Percentiles rank a stretch among this genome's conserved stretches.
Evolutionary conservation across 139 green algal genomes (phyloP).

Genomic region (Astrephomene gubernaculifera): DNA sequence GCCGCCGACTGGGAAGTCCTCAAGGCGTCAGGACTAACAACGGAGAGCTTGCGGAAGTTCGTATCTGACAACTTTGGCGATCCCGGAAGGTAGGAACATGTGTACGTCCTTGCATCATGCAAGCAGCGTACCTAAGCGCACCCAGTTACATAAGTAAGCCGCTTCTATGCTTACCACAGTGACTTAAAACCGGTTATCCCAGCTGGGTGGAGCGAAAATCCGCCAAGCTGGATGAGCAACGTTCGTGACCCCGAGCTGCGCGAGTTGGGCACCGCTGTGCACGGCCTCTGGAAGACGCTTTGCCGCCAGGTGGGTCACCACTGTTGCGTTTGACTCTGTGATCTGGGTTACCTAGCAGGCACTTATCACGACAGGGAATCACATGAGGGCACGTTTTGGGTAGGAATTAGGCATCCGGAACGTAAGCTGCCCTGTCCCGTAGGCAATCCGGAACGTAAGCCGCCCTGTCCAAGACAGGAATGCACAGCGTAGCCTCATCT

Average conservation of each 20-base stretch:
- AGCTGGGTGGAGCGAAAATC: background rate
- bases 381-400: too few relatives aligned
- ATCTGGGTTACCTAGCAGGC: too few relatives aligned
- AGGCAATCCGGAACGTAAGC: too few relatives aligned
- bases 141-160: background rate
- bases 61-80: background rate
- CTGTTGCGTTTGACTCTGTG: too few relatives aligned
- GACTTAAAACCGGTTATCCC: conserved; percentile 9
- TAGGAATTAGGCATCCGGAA: too few relatives aligned
- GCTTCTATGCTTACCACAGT: conserved; percentile 6
- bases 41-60: background rate
- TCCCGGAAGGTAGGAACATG: conserved; percentile 4
- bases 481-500: too few relatives aligned
- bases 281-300: conserved; percentile 34
- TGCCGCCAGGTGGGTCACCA: conserved; percentile 20
- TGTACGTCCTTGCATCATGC: background rate
- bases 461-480: too few relatives aligned
- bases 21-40: background rate
- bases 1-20: background rate
- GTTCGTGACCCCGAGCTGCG: background rate
- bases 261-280: background rate
- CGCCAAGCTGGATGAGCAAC: background rate
- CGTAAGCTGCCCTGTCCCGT: too few relatives aligned
- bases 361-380: too few relatives aligned
- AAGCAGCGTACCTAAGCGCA: background rate